Conservation (phyloP, 805 yeast species). For the Saccharomyces kudriavzevii region DNA sequence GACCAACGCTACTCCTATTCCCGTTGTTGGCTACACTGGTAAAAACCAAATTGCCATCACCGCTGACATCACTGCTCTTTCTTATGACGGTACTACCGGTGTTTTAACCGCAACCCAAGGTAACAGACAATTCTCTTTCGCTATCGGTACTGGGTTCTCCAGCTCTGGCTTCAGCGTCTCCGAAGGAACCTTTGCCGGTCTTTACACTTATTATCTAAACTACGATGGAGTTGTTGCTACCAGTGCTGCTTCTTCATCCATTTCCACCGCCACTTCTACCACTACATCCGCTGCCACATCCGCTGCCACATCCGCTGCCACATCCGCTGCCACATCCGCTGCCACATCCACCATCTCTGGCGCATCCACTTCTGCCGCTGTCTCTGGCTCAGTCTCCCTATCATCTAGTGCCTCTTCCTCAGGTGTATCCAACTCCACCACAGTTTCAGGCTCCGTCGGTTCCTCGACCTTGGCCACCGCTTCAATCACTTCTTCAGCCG, state of each 20-base stretch:
- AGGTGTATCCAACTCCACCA: slow-evolving; percentile 6
- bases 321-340: slow-evolving; percentile 4
- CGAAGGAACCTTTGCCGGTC: slow-evolving; percentile 4
- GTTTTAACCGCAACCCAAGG: slow-evolving; percentile 2
- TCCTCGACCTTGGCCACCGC: too few relatives aligned
- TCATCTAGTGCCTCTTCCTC: slow-evolving; percentile 12
- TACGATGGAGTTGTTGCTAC: slow-evolving; percentile 5
- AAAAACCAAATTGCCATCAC: neutral
- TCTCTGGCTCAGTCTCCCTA: neutral
- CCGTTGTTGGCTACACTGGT: slow-evolving; percentile 1
- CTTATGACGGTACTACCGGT: slow-evolving; percentile 1
- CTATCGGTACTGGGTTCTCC: neutral
- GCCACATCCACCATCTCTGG: slow-evolving; percentile 3
- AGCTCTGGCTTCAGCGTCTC: neutral
- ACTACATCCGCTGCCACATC: slow-evolving; percentile 3
- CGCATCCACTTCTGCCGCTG: slow-evolving; percentile 3
- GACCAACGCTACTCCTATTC: neutral
- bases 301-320: slow-evolving; percentile 4
- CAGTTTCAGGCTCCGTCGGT: neutral
- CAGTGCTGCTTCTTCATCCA: slow-evolving; percentile 1
- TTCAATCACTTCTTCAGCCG: neutral
- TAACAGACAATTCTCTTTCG: neutral
- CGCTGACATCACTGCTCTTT: neutral
- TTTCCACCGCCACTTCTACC: slow-evolving; percentile 3
- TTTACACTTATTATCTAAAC: slow-evolving; percentile 4